A percentile compares a stretch with the other conserved stretches of the same genome.
These are phyloP conservation scores for Conticribra guillardii DNA, from an alignment of 108 stramenopile species.

Conservation along the genomic window DNA sequence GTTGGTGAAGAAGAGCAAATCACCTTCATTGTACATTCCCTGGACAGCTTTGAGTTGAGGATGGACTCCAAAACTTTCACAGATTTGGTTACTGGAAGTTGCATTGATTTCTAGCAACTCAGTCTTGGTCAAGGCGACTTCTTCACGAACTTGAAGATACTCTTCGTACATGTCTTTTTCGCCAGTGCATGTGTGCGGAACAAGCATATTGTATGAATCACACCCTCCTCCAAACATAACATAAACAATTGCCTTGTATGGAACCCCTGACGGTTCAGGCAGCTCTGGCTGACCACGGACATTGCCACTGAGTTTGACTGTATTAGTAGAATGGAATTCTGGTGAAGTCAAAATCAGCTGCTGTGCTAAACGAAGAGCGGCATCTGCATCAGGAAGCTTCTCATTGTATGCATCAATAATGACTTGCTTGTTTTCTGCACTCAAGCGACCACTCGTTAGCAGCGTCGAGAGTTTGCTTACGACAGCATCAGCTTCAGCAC, in stretches of 20 bases:
- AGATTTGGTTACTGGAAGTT: not conserved
- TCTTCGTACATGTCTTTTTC: slow-evolving; percentile 8
- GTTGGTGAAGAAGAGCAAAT: slow-evolving; percentile 35
- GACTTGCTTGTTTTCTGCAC: slow-evolving; percentile 4
- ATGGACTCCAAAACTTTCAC: not conserved
- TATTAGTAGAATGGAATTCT: slow-evolving; percentile 50
- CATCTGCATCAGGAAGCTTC: slow-evolving; percentile 17
- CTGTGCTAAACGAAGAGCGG: slow-evolving; percentile 44
- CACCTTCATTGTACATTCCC: slow-evolving; percentile 6
- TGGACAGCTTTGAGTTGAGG: not conserved
- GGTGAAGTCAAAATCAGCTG: slow-evolving; percentile 50
- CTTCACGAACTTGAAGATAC: slow-evolving; percentile 17
- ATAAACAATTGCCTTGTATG: slow-evolving; percentile 54
- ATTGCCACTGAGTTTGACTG: not conserved
- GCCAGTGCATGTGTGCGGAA: slow-evolving; percentile 8
- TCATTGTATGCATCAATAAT: slow-evolving; percentile 29
- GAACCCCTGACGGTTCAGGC: slow-evolving; percentile 1
- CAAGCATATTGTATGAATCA: slow-evolving; percentile 47
- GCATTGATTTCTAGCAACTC: slow-evolving; percentile 14
- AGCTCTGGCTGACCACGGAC: slow-evolving; percentile 16
- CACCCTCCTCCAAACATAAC: slow-evolving; percentile 38
- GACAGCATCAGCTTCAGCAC: slow-evolving; percentile 18
- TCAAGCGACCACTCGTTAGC: slow-evolving; percentile 53
- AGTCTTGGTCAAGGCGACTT: slow-evolving; percentile 3
- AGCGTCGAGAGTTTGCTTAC: slow-evolving; percentile 57